Base-by-base conservation (phyloP, 495 filamentous ascomycete species). In the Penicillium desertorum region DNA sequence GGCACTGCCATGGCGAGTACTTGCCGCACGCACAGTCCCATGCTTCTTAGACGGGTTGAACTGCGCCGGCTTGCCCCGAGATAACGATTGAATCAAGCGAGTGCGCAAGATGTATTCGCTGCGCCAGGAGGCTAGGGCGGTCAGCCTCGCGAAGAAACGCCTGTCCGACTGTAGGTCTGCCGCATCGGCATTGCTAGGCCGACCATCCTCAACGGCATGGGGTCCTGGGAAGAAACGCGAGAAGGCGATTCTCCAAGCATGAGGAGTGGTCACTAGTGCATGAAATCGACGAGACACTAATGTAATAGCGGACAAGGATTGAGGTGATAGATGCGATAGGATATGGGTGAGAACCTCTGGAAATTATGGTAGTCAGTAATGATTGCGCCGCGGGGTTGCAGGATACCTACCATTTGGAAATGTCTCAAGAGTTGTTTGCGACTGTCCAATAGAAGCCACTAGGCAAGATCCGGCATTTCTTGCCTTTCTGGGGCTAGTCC, bases 31-130 rank as follows among this genome's bases (percentile, higher is more conserved):
- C 23, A 79, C 74, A 41, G 73, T 69, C 45, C 72, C 75, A 49
- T 71, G 81, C 62, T 66, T 82, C 67, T 74, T 77, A 59, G 64
- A 73, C 51, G 76, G 81, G 62, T 78, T 81, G 69, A 72, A 80
- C 64, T 79, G 81, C 57, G 78, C 80, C 53, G 84, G 86, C 71
- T 87, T 96, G 73, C 91, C 92, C 51, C 90, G 83, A 32, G 77
- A 79, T 51, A 97, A 76, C 47, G 89, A 92, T 39, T 90, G 83
- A 41, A 97, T 77, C 56, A 96, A 78, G 44, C 88, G 83, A n/a
- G 91, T 97, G 23, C 92, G 81, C 29, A 94, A 69, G 41, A 96
- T 88, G 66, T 96, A 97, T 67, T 97, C 92, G 68, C 89, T 95
- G 30, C 91, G 83, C 92, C 92, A 97, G 1, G 92, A 92, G 19